Percentiles rank a stretch among this genome's conserved stretches.
phyloP scores from a whole-genome alignment of 805 yeast species.

The Saccharomyces mikatae region DNA sequence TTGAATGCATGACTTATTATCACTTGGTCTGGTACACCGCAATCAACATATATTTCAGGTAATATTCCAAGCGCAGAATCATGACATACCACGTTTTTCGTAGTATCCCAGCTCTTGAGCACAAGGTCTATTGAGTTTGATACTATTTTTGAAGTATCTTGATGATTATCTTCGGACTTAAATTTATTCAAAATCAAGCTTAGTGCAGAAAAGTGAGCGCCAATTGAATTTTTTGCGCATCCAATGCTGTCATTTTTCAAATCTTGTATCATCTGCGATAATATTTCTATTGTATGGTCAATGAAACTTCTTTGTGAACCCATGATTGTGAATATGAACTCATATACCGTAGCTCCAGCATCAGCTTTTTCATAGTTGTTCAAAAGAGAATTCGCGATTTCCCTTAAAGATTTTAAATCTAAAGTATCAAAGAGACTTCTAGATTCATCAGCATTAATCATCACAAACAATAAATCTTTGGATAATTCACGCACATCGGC shows the following conservation, averaged over 20 bases:
- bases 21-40: conserved; percentile 36
- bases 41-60: conserved; percentile 38
- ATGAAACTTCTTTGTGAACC: conserved; percentile 26
- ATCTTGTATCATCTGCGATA: conserved; percentile 30
- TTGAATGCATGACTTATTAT: conserved; percentile 73
- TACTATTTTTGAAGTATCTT: background rate
- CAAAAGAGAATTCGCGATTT: conserved; percentile 33
- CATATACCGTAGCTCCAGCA: conserved; percentile 65
- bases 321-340: conserved; percentile 38
- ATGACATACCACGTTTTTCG: conserved; percentile 44
- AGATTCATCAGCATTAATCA: conserved; percentile 15
- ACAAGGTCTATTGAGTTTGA: conserved; percentile 13
- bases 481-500: conserved; percentile 64
- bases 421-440: background rate
- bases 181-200: conserved; percentile 35
- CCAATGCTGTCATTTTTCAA: conserved; percentile 32
- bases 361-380: conserved; percentile 56
- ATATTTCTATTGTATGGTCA: conserved; percentile 24
- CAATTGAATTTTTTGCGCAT: conserved; percentile 49
- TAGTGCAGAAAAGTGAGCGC: conserved; percentile 63
- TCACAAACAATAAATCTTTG: conserved; percentile 37
- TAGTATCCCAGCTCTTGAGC: conserved; percentile 28
- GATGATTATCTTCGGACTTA: conserved; percentile 7
- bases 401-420: conserved; percentile 9
- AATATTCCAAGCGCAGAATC: conserved; percentile 67